Percentiles rank a stretch among this genome's conserved stretches.
phyloP scores from a whole-genome alignment of 202 grass and related monocot genomes.

The Schoenoplectus triqueter region DNA sequence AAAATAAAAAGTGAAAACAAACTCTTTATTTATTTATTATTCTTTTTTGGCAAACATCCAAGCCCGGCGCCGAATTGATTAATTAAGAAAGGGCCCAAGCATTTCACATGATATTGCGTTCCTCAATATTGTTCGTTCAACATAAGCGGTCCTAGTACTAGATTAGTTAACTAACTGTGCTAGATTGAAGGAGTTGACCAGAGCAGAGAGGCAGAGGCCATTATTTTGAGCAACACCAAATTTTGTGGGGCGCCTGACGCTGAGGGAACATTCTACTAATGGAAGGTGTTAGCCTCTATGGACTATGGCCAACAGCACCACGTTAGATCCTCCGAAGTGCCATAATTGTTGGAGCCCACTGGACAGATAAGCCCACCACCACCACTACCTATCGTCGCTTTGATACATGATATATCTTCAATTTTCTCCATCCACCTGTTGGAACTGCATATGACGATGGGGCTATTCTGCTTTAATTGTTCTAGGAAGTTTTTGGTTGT shows the following conservation, averaged over 20 bases:
- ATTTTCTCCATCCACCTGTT: not conserved
- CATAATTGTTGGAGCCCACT: conserved; percentile 31
- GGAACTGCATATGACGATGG: not conserved
- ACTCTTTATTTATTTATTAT: not conserved
- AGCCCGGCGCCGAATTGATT: not conserved
- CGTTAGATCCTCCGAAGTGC: conserved; percentile 1
- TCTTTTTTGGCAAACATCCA: not conserved
- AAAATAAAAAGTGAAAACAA: not conserved
- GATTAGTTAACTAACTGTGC: conserved; percentile 27
- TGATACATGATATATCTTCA: not conserved
- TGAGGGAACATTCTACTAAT: conserved; percentile 1
- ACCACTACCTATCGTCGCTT: not conserved
- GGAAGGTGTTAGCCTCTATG: not conserved
- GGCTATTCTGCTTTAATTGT: not conserved
- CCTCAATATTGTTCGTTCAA: not conserved
- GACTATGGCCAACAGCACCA: conserved; percentile 11
- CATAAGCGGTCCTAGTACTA: not conserved
- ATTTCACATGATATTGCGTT: not conserved
- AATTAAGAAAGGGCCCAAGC: not conserved
- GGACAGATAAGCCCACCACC: conserved; percentile 1
- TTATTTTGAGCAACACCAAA: not conserved
- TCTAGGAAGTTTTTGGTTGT: not conserved
- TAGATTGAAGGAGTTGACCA: conserved; percentile 21
- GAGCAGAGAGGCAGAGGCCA: not conserved
- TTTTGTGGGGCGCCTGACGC: conserved; percentile 6